Evolutionary conservation across 345 rosid species (phyloP).

Genomic region (Rhodomyrtus tomentosa): DNA sequence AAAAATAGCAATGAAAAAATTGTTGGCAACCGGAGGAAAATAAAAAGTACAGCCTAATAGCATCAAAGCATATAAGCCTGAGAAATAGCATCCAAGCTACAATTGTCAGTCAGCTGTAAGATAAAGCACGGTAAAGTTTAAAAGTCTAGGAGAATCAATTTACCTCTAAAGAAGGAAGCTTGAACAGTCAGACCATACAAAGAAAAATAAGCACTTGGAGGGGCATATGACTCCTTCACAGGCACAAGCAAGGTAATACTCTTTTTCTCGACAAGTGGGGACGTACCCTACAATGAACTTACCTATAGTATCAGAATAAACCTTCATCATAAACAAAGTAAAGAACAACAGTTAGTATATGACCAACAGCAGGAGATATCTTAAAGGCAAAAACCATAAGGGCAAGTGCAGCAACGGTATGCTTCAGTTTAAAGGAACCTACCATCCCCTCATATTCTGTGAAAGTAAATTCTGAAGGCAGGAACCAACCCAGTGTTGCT

Average conservation of each 20-base stretch:
- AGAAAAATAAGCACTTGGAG: constrained; percentile 92
- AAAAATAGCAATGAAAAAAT: too few species aligned
- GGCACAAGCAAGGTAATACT: constrained; percentile 81
- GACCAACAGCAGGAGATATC: neutral
- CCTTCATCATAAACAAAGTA: neutral
- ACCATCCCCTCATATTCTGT: neutral
- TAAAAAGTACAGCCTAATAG: neutral
- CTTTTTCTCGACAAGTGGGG: constrained; percentile 78
- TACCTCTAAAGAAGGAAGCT: constrained; percentile 86
- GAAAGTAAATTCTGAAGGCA: neutral
- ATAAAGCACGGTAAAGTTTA: neutral
- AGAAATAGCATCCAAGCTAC: neutral
- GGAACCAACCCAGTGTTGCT: neutral
- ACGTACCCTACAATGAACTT: constrained; percentile 70
- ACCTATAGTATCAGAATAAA: constrained; percentile 30
- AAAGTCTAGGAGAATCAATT: neutral
- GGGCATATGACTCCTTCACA: constrained; percentile 84
- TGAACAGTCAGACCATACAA: constrained; percentile 84
- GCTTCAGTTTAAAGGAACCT: neutral
- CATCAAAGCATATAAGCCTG: too few species aligned
- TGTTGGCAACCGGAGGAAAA: neutral
- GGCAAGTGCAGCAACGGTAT: neutral
- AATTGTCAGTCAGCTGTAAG: neutral
- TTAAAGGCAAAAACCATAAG: neutral
- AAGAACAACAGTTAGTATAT: neutral